These are phyloP conservation scores for Cladobotryum mycophilum DNA, from an alignment of 2,329 filamentous ascomycete genomes.

Conservation along the genomic window DNA sequence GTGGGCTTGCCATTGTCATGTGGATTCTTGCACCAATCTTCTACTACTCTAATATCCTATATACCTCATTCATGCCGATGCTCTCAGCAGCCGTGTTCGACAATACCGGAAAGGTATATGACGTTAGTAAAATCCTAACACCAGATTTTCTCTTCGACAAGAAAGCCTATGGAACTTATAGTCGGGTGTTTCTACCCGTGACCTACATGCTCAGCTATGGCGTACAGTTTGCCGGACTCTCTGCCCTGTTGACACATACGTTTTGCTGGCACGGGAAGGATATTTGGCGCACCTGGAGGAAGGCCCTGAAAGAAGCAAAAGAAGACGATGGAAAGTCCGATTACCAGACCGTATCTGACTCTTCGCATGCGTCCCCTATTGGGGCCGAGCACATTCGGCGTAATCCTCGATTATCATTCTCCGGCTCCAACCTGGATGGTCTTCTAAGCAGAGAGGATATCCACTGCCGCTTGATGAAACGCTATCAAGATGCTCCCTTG, in stretches of 20 bases:
- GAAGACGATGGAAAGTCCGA: constrained; percentile 40
- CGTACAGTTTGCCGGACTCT: constrained; percentile 76
- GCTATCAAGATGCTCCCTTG: constrained; percentile 75
- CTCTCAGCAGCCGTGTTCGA: constrained; percentile 81
- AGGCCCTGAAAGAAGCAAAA: constrained; percentile 58
- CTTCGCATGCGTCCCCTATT: constrained; percentile 15
- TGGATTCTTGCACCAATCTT: constrained; percentile 75
- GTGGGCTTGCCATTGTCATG: constrained; percentile 74
- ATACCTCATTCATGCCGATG: constrained; percentile 80
- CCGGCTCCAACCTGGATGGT: constrained; percentile 40
- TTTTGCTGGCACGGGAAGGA: constrained; percentile 79
- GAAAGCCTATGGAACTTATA: constrained; percentile 72
- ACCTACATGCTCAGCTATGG: constrained; percentile 85
- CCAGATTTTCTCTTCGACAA: constrained; percentile 71
- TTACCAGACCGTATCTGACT: constrained; percentile 45
- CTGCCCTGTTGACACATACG: constrained; percentile 74
- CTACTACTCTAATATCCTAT: constrained; percentile 75
- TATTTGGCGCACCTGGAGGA: constrained; percentile 70
- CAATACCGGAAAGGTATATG: constrained; percentile 72
- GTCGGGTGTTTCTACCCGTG: constrained; percentile 76
- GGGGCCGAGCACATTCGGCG: constrained; percentile 3
- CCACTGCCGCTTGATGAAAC: constrained; percentile 75
- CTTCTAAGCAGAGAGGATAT: constrained; percentile 71
- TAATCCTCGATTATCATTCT: constrained; percentile 22
- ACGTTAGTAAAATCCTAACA: constrained; percentile 75